Evolutionary conservation across 148 eudicot species (phyloP).

Genomic region (Pharnaceum exiguum): DNA sequence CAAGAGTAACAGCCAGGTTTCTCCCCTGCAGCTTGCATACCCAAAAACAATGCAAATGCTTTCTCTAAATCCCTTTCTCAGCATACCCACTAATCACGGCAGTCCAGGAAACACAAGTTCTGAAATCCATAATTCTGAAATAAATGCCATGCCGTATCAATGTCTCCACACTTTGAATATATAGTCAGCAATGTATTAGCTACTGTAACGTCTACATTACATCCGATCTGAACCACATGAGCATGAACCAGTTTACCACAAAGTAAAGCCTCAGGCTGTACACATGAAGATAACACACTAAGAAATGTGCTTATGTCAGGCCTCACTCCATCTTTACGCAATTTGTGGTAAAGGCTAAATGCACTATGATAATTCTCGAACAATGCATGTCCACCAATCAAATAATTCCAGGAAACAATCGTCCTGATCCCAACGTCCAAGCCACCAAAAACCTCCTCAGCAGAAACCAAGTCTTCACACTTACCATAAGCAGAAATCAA

Average conservation of each 20-base stretch:
- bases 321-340: conserved; percentile 69
- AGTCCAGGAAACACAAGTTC: conserved; percentile 86
- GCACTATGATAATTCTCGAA: conserved; percentile 70
- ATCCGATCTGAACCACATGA: conserved; percentile 46
- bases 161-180: conserved; percentile 71
- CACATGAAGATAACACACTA: conserved; percentile 48
- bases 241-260: conserved; percentile 49
- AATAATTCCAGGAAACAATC: conserved; percentile 79
- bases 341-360: conserved; percentile 77
- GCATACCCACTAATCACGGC: conserved; percentile 66
- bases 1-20: conserved; percentile 64
- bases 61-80: conserved; percentile 59
- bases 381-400: conserved; percentile 76
- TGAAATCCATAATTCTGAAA: conserved; percentile 39
- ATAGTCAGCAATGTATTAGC: conserved; percentile 64
- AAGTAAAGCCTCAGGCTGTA: conserved; percentile 24
- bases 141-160: conserved; percentile 38
- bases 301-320: conserved; percentile 59
- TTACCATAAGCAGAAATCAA: conserved; percentile 59
- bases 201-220: conserved; percentile 31
- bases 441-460: conserved; percentile 54
- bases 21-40: conserved; percentile 58
- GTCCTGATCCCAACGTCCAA: conserved; percentile 75
- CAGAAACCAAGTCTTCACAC: conserved; percentile 39
- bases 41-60: conserved; percentile 49